Evolutionary conservation across 2,329 filamentous ascomycete species (phyloP).

Genomic region (Pezicula rhizophila): DNA sequence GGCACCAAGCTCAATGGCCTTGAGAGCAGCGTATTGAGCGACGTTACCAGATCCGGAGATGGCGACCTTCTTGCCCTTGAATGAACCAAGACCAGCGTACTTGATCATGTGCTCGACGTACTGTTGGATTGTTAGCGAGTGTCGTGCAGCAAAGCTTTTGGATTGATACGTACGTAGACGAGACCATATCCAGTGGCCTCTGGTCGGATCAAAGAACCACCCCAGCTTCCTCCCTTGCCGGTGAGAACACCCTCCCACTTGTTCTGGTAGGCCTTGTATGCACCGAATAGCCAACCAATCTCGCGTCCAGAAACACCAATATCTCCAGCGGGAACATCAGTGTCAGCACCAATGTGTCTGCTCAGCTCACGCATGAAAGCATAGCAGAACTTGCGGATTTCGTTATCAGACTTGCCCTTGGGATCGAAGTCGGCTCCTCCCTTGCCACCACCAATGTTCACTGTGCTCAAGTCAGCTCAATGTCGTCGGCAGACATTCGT

Average conservation of each 20-base stretch:
- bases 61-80: conserved; percentile 87
- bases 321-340: conserved; percentile 93
- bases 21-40: conserved; percentile 93
- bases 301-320: conserved; percentile 91
- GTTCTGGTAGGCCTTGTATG: conserved; percentile 84
- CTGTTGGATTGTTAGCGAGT: conserved; percentile 26
- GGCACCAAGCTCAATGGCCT: conserved; percentile 91
- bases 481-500: not conserved
- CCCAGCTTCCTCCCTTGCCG: conserved; percentile 90
- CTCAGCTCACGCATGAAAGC: conserved; percentile 93
- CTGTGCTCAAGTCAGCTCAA: conserved; percentile 31
- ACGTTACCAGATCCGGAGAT: conserved; percentile 98
- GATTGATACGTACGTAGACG: conserved; percentile 60
- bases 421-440: conserved; percentile 98
- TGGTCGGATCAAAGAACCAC: conserved; percentile 87
- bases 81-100: conserved; percentile 79
- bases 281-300: conserved; percentile 91
- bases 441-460: conserved; percentile 96
- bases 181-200: conserved; percentile 97
- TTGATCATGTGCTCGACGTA: conserved; percentile 94
- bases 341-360: conserved; percentile 94
- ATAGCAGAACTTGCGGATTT: conserved; percentile 96
- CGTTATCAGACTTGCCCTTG: conserved; percentile 95
- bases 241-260: conserved; percentile 94
- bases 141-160: not conserved